Base-by-base conservation (phyloP, 345 rosid genomes). In the Populus deltoides region DNA sequence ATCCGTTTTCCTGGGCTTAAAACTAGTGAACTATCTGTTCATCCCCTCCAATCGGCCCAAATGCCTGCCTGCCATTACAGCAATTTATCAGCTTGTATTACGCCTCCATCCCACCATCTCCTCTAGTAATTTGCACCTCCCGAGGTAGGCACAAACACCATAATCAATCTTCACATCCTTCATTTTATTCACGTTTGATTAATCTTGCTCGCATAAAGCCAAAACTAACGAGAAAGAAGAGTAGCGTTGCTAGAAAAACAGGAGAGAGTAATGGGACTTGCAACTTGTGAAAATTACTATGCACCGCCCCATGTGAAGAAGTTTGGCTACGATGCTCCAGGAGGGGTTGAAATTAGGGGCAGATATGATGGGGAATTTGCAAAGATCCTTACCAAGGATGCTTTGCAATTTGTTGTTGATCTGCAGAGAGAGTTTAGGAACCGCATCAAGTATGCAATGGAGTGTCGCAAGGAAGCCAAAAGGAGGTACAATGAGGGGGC, bases 291-390 rank as follows among this genome's bases (percentile, higher is more conserved):
- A 20, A 53, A 53, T 3, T 47, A 69, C 74, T 2, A 47, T 18
- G 73, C 78, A 12, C 75, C 74, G 11, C 47, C 62, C 70, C 12
- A 49, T n/a, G 78, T 41, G 53, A 20, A 35, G 1, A n/a, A 12
- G 36, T 53, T 45, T 33, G 77, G 68, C 6, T 91, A 91, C 39
- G 91, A 93, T 71, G 86, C 82, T 0, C 97, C 97, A 1, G 85
- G 90, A 22, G 97, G 97, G 8, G 97, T 93, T 18, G 97, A 93
- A 24, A 80, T 93, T 57, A 82, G 92, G 6, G 99, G 99, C 8
- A 86, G 94, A 2, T 92, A 87, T 41, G 92, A 90, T 41, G 82
- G 85, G 51, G 89, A 85, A 18, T 96, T 88, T 66, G 92, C 88
- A 1, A 89, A 81, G 85, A 87, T 96, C 72, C 87, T 96, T 41